Evolutionary conservation across 129 eudicot species (phyloP).

Genomic region (carrot (Daucus carota)): DH1_v3.0 NC_030381.2:51369001-51369500

Average conservation of each 20-base stretch:
- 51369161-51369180: neutral
- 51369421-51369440: neutral
- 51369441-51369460: neutral
- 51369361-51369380: slow-evolving; percentile 54
- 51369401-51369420: slow-evolving; percentile 15
- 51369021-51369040: slow-evolving; percentile 28
- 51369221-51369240: neutral
- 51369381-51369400: slow-evolving; percentile 48
- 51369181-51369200: slow-evolving; percentile 14
- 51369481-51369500: neutral
- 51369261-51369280: slow-evolving; percentile 4
- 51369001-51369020: slow-evolving; percentile 45
- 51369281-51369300: slow-evolving; percentile 12
- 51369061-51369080: slow-evolving; percentile 47
- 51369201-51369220: slow-evolving; percentile 3
- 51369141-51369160: slow-evolving; percentile 48
- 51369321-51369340: slow-evolving; percentile 16
- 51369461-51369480: neutral
- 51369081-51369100: slow-evolving; percentile 5
- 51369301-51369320: slow-evolving; percentile 18
- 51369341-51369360: slow-evolving; percentile 34
- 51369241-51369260: slow-evolving; percentile 17
- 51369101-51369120: slow-evolving; percentile 55
- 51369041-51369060: slow-evolving; percentile 22
- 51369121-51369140: slow-evolving; percentile 15